These are phyloP conservation scores for Pogostemon cablin DNA, from an alignment of 257 asterid species.

Conservation along the genomic window DNA sequence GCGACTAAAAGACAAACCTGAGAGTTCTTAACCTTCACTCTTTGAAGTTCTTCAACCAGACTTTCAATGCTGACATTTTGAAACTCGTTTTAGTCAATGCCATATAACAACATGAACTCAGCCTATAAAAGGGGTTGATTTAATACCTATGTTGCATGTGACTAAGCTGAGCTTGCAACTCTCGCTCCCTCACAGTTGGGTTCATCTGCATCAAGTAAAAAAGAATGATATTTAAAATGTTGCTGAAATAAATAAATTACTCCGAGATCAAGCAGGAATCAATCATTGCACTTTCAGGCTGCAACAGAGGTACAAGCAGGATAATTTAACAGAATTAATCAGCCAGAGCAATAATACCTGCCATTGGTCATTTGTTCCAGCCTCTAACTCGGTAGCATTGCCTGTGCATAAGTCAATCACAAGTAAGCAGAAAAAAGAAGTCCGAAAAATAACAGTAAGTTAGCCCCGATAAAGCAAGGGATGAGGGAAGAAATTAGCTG, in stretches of 20 bases:
- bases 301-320: background rate
- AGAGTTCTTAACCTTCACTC: constrained; percentile 63
- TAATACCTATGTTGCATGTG: constrained; percentile 79
- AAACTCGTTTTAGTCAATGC: constrained; percentile 31
- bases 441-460: background rate
- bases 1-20: constrained; percentile 49
- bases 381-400: constrained; percentile 51
- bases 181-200: constrained; percentile 60
- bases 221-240: constrained; percentile 6
- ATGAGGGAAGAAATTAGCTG: background rate
- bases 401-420: constrained; percentile 44
- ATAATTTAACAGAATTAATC: background rate
- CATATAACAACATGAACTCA: background rate
- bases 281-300: background rate
- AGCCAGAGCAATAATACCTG: constrained; percentile 52
- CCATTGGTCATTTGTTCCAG: constrained; percentile 49
- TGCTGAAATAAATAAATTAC: background rate
- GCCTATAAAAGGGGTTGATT: constrained; percentile 4
- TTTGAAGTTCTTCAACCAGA: constrained; percentile 74
- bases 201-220: constrained; percentile 42
- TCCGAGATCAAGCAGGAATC: background rate
- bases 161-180: constrained; percentile 65
- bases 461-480: background rate
- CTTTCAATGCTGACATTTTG: constrained; percentile 56
- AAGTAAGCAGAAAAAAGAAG: background rate